These are phyloP conservation scores for Ramularia collo-cygni DNA, from an alignment of 2,329 filamentous ascomycete genomes.

Conservation along the genomic window DNA sequence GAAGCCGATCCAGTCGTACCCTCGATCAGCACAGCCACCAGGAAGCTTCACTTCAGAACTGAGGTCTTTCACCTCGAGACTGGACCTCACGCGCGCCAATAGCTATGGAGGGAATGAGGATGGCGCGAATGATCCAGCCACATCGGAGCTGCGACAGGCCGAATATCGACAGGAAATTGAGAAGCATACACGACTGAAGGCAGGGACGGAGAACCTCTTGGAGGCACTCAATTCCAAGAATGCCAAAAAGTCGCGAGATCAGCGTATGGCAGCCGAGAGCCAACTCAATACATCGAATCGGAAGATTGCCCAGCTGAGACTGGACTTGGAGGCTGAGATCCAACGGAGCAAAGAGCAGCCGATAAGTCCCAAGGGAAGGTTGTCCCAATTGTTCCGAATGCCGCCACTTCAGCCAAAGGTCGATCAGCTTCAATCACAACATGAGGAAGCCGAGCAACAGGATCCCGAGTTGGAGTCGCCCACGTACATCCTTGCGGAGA, in stretches of 20 bases:
- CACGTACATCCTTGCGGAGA: conserved; percentile 82
- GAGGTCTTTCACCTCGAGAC: conserved; percentile 62
- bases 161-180: conserved; percentile 77
- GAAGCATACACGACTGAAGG: conserved; percentile 96
- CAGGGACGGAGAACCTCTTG: conserved; percentile 94
- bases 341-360: conserved; percentile 51
- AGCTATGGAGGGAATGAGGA: conserved; percentile 48
- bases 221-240: conserved; percentile 93
- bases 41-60: conserved; percentile 89
- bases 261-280: conserved; percentile 55
- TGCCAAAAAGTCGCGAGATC: conserved; percentile 81
- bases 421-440: conserved; percentile 32
- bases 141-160: conserved; percentile 66
- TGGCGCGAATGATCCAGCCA: conserved; percentile 50
- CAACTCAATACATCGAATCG: conserved; percentile 85
- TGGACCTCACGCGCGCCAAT: conserved; percentile 53
- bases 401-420: conserved; percentile 49
- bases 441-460: conserved; percentile 50
- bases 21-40: conserved; percentile 60
- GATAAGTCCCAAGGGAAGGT: conserved; percentile 36
- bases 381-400: conserved; percentile 52
- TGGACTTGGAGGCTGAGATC: conserved; percentile 54
- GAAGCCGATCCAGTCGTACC: conserved; percentile 52
- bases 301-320: conserved; percentile 54
- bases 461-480: conserved; percentile 76